A percentile compares a stretch with the other conserved stretches of the same genome.
These are phyloP conservation scores for Scheffersomyces parashehatae DNA, from an alignment of 1,139 yeast genomes.

Conservation along the genomic window DNA sequence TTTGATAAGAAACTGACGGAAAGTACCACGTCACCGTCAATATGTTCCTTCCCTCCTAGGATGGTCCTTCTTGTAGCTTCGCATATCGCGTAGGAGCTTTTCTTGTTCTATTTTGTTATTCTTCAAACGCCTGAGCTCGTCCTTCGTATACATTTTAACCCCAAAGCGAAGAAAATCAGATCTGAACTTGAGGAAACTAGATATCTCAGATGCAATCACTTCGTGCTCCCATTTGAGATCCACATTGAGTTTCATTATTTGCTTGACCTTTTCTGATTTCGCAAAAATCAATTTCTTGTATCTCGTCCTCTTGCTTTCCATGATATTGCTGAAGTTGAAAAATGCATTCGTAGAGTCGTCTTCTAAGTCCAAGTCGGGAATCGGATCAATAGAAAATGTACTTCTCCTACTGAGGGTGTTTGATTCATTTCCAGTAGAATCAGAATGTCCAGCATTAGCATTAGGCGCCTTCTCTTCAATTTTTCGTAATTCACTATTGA, in stretches of 20 bases:
- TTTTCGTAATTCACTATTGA: constrained; percentile 32
- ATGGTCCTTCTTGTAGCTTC: too few relatives aligned
- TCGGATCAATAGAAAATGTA: constrained; percentile 6
- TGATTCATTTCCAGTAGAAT: neutral
- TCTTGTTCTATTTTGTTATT: constrained; percentile 2
- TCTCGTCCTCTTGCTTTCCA: constrained; percentile 36
- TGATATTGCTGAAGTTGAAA: constrained; percentile 34
- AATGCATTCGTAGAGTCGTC: constrained; percentile 19
- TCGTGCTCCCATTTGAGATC: constrained; percentile 56
- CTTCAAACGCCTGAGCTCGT: constrained; percentile 8
- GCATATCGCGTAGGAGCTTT: neutral
- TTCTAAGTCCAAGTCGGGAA: constrained; percentile 5
- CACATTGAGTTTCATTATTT: constrained; percentile 33
- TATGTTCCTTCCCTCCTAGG: too few relatives aligned
- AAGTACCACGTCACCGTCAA: too few relatives aligned
- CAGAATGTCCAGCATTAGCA: neutral
- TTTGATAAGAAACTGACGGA: too few relatives aligned
- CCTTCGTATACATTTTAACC: constrained; percentile 31
- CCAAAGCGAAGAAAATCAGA: constrained; percentile 39
- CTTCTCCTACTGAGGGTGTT: constrained; percentile 2
- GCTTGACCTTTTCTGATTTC: constrained; percentile 36
- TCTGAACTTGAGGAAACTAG: constrained; percentile 55
- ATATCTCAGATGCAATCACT: constrained; percentile 59
- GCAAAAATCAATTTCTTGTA: constrained; percentile 31
- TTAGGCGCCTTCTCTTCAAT: constrained; percentile 17